Conservation (phyloP, 2,329 filamentous ascomycete species). For the Fusarium citri region DNA sequence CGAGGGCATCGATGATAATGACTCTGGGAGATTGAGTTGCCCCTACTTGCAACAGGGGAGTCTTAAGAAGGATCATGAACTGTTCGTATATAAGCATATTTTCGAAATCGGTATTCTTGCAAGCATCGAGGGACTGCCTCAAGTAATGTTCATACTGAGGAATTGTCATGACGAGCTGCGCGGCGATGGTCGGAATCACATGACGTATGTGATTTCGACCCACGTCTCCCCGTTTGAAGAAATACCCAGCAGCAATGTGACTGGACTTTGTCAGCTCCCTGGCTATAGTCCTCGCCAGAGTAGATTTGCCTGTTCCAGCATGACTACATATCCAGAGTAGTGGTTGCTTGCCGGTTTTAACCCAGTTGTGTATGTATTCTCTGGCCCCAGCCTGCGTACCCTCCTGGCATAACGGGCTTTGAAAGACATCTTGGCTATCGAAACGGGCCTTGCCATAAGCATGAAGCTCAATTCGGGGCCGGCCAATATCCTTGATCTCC, state of each 20-base stretch:
- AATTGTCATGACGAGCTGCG: accelerated
- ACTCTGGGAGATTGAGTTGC: too few species aligned
- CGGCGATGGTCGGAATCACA: accelerated
- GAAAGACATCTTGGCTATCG: too few species aligned
- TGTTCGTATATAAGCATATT: accelerated
- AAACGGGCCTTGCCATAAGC: too few species aligned
- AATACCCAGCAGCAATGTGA: too few species aligned
- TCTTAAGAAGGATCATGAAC: accelerated
- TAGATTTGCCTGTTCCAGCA: too few species aligned
- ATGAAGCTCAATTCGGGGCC: accelerated
- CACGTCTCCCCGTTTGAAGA: too few species aligned
- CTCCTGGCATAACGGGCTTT: too few species aligned
- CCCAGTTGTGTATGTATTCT: too few species aligned
- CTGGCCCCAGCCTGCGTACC: accelerated
- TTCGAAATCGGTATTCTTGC: too few species aligned
- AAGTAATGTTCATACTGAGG: accelerated
- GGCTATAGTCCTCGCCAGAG: accelerated
- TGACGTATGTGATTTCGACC: accelerated
- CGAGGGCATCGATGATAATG: too few species aligned
- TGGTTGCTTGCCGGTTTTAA: accelerated
- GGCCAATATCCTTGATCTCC: accelerated
- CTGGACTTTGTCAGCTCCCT: accelerated
- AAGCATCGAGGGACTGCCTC: accelerated
- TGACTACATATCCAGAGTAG: too few species aligned
- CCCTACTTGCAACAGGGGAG: too few species aligned